These are phyloP conservation scores for Globisporangium paddicum DNA, from an alignment of 352 stramenopile genomes.

Conservation along the genomic window DNA sequence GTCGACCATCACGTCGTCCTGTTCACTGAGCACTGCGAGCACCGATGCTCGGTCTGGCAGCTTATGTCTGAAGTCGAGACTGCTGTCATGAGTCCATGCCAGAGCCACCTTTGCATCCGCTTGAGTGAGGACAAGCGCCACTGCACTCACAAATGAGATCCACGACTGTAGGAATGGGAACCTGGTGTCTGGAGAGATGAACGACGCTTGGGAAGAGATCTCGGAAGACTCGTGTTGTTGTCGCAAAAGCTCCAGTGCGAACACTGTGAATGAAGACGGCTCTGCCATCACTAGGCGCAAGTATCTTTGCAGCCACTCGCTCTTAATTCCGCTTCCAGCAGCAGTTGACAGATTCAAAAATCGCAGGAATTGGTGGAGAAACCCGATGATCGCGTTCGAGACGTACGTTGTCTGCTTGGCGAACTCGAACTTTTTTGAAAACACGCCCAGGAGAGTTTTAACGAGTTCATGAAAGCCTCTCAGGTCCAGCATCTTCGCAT, in stretches of 20 bases:
- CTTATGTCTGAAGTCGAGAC: not conserved
- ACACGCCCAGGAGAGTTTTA: conserved; percentile 14
- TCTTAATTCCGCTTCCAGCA: not conserved
- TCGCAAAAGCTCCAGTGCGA: conserved; percentile 24
- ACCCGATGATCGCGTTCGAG: conserved; percentile 28
- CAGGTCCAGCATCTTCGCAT: not conserved
- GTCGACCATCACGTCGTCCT: conserved; percentile 69
- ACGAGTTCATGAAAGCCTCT: conserved; percentile 17
- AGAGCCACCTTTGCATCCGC: not conserved
- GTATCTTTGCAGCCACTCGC: conserved; percentile 22
- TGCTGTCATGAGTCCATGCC: not conserved
- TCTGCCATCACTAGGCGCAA: conserved; percentile 15
- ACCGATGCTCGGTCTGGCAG: conserved; percentile 22
- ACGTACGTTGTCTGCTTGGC: conserved; percentile 35
- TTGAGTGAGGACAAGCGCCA: conserved; percentile 19
- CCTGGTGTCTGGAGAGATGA: conserved; percentile 25
- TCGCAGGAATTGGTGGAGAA: conserved; percentile 27
- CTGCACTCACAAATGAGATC: conserved; percentile 28
- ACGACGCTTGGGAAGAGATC: conserved; percentile 22
- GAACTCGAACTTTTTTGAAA: conserved; percentile 17
- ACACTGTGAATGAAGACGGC: conserved; percentile 22
- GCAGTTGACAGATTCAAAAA: conserved; percentile 13
- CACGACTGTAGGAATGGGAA: conserved; percentile 66
- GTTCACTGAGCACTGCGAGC: conserved; percentile 49
- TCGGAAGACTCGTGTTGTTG: conserved; percentile 9